Evolutionary conservation across 1,284 basidiomycete species (phyloP), one percentile per base, ranked within the genome.

Genomic region (Prillingera fragicola): DNA sequence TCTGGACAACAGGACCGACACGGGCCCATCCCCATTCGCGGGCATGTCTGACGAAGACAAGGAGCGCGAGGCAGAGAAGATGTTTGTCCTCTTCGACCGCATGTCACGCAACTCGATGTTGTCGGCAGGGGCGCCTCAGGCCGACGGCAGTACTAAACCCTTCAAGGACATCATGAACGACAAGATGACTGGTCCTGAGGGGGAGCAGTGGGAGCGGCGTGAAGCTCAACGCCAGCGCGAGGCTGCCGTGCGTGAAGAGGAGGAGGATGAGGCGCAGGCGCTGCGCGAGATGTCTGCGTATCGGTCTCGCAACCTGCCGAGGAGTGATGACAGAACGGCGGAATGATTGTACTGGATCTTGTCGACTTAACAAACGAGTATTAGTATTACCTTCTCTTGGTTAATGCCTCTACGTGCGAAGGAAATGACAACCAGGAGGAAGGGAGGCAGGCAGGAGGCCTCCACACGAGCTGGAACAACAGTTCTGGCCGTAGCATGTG

Each of bases 31-130:
- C 50, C 63, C 24, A 44, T 53, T 69, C 17, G 57, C 57, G 6
- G 78, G 82, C 32, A 90, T 95, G 88, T 83, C 85, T 0, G 83
- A 90, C 17, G 89, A 90, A 62, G 89, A 95, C 74, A 91, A 90
- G 67, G 87, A 92, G 62, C 74, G 74, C 13, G 91, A 96, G 72
- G 85, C 89, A 34, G 90, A 94, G 72, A 83, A 83, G 61, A 73
- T 96, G 33, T 88, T 94, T 62, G 81, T 84, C 19, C 74, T 95
- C 15, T 95, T 96, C 62, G 87, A 94, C 53, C 75, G 89, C 38
- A 74, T 95, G 57, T 85, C 90, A 65, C 80, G 75, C 66, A 83
- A 74, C 42, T 73, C 73, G 2, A 65, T 74, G 4, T 67, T 75
- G 23, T 53, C 43, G 10, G 55, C 65, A 1, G 59, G 60, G 24